These are phyloP conservation scores for Stentor coeruleus DNA, from an alignment of 73 alveolate genomes.

Conservation along the genomic window DNA sequence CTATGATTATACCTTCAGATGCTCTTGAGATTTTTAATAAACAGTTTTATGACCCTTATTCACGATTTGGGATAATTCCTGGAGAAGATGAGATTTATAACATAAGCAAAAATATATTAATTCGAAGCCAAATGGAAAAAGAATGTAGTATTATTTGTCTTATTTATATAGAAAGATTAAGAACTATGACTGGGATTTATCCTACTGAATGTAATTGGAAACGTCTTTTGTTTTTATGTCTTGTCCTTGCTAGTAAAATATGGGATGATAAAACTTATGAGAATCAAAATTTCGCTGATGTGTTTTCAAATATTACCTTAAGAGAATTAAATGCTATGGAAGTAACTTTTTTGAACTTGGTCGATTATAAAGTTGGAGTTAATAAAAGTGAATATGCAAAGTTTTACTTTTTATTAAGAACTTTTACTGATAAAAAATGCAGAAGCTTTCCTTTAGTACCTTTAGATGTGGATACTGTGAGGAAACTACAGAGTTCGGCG, in stretches of 20 bases:
- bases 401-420: conserved; percentile 81
- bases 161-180: conserved; percentile 88
- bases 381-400: conserved; percentile 91
- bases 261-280: conserved; percentile 98
- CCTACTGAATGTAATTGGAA: conserved; percentile 93
- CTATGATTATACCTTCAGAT: background rate
- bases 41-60: background rate
- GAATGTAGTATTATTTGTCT: conserved; percentile 86
- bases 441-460: conserved; percentile 54
- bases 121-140: conserved; percentile 91
- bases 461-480: conserved; percentile 52
- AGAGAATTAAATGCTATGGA: conserved; percentile 87
- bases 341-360: conserved; percentile 78
- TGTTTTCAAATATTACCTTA: conserved; percentile 78
- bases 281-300: conserved; percentile 93
- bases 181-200: conserved; percentile 75
- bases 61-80: conserved; percentile 41
- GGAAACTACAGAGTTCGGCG: conserved; percentile 43
- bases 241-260: conserved; percentile 84
- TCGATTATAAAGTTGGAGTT: conserved; percentile 73
- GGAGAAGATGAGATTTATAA: conserved; percentile 72
- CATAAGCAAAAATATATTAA: conserved; percentile 87
- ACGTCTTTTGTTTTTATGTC: conserved; percentile 70
- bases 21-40: background rate
- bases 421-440: conserved; percentile 61